These are phyloP conservation scores for Elaeis guineensis DNA, from an alignment of 176 grass and related monocot genomes.

Conservation along the genomic window DNA sequence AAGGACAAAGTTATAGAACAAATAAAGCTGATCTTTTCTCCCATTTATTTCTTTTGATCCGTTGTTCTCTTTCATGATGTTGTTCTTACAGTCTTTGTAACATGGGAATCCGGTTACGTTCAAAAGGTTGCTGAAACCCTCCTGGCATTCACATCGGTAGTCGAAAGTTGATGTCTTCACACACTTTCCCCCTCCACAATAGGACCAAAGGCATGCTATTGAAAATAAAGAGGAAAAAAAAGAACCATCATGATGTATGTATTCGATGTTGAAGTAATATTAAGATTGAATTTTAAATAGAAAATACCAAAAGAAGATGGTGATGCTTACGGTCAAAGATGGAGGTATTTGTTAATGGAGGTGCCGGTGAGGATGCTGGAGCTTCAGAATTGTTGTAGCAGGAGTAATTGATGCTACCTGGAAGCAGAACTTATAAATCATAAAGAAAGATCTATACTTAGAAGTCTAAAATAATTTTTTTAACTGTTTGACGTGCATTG, in stretches of 20 bases:
- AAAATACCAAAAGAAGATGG: not conserved
- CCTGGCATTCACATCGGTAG: constrained; percentile 55
- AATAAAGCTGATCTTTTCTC: no score
- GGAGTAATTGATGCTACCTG: constrained; percentile 58
- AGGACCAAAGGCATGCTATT: constrained; percentile 57
- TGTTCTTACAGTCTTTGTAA: constrained; percentile 51
- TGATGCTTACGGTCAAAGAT: constrained; percentile 43
- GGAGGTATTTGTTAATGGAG: constrained; percentile 37
- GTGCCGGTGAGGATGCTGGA: constrained; percentile 8
- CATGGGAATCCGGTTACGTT: constrained; percentile 66
- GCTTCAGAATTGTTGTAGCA: constrained; percentile 36
- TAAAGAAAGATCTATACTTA: not conserved
- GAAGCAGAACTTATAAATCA: not conserved
- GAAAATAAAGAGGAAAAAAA: not conserved
- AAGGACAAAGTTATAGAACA: no score
- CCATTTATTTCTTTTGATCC: not conserved
- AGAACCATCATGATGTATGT: not conserved
- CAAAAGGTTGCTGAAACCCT: constrained; percentile 69
- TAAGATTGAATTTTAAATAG: not conserved
- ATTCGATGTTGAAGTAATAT: not conserved
- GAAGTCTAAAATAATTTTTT: not conserved
- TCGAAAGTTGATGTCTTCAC: constrained; percentile 35
- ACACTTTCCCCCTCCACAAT: constrained; percentile 64
- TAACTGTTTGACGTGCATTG: not conserved
- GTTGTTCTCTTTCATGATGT: not conserved